phyloP scores from a whole-genome alignment of 805 yeast genomes.

The Suhomyces vadensis region DNA sequence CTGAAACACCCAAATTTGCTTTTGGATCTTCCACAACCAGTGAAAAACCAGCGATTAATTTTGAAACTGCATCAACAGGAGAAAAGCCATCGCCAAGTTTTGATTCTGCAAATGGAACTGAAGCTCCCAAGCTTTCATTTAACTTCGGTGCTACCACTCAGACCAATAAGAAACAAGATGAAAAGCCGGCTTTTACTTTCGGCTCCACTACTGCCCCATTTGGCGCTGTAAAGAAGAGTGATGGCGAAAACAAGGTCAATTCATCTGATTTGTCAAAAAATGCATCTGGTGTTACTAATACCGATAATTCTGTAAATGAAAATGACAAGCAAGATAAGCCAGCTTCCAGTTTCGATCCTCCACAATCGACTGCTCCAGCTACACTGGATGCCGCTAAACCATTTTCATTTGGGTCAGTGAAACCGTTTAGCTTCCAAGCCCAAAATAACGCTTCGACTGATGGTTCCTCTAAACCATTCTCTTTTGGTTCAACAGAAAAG shows the following conservation, averaged over 20 bases:
- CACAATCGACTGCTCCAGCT: neutral
- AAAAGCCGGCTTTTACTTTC: conserved; percentile 11
- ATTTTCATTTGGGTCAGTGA: conserved; percentile 13
- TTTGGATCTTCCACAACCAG: conserved; percentile 21
- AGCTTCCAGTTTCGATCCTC: conserved; percentile 1
- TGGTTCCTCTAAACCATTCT: conserved; percentile 2
- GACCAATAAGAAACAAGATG: neutral
- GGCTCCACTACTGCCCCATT: conserved; percentile 3
- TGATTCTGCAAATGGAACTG: conserved; percentile 18
- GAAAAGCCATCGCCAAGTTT: conserved; percentile 18
- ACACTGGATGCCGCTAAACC: conserved; percentile 7
- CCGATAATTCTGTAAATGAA: conserved; percentile 1
- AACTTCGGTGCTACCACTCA: conserved; percentile 3
- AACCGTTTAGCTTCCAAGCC: conserved; percentile 16
- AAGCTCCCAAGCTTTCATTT: conserved; percentile 6
- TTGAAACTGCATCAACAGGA: conserved; percentile 17
- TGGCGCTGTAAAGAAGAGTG: too few species aligned
- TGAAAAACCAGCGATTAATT: conserved; percentile 15
- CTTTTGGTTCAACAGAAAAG: conserved; percentile 1
- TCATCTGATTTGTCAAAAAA: too few species aligned
- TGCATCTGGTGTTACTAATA: conserved; percentile 2
- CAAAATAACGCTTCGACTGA: neutral
- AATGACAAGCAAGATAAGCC: neutral
- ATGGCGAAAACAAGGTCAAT: too few species aligned
- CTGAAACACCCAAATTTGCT: conserved; percentile 36